These are phyloP conservation scores for Pseudogymnoascus sp. DNA, from an alignment of 2,329 filamentous ascomycete species.

Conservation along the genomic window DNA sequence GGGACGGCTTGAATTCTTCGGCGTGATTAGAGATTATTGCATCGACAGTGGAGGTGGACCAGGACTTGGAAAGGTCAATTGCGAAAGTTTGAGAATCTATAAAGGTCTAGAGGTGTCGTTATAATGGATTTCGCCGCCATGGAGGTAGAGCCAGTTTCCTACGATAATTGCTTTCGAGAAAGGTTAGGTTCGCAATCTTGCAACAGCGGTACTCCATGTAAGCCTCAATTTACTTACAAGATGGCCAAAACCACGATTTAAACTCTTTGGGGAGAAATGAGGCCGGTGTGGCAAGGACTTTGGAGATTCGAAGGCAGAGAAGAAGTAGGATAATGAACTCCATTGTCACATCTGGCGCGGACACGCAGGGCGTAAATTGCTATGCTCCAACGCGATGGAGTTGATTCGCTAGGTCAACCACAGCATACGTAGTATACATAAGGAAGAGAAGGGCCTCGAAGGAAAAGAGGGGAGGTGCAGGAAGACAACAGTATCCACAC, in stretches of 20 bases:
- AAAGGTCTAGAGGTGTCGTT: neutral
- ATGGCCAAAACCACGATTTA: neutral
- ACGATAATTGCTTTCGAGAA: conserved; percentile 12
- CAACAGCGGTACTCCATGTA: neutral
- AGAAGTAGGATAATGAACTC: neutral
- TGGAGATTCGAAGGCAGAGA: neutral
- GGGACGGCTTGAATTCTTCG: neutral
- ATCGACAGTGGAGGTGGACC: conserved; percentile 9
- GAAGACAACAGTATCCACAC: neutral
- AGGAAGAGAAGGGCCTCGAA: conserved; percentile 25
- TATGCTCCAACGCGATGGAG: neutral
- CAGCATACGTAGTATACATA: conserved; percentile 66
- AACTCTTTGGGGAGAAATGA: neutral
- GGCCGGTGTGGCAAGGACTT: neutral
- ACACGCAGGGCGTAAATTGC: neutral
- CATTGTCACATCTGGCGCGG: neutral
- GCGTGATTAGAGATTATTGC: neutral
- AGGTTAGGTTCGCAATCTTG: neutral
- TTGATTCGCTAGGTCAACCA: conserved; percentile 65
- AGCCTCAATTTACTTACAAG: neutral
- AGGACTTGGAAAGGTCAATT: conserved; percentile 11
- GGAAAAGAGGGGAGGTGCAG: neutral
- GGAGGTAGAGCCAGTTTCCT: conserved; percentile 16
- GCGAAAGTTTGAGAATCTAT: conserved; percentile 11
- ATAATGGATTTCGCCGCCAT: conserved; percentile 14